Evolutionary conservation across 371 early-diverging fungal genomes (phyloP), one percentile per base, ranked within the genome.

Genomic region (Mucor circinelloides): DNA sequence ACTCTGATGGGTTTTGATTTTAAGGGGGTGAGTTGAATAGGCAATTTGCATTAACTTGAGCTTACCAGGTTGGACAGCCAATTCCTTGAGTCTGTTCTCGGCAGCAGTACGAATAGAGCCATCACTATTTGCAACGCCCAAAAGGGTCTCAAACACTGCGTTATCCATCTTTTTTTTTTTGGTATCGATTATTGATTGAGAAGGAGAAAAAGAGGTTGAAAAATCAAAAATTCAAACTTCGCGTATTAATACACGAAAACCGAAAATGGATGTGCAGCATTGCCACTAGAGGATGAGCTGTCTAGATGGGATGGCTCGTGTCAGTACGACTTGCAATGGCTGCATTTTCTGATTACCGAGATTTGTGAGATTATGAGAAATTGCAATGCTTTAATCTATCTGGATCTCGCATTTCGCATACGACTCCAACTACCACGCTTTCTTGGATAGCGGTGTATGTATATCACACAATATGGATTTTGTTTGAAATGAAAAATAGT

Each of bases 61-160:
- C 36, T 40, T 81, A 87, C 90, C 89, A 68, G 89, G 86, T 57
- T 84, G 76, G 60, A 75, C 68, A 64, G 86, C 85, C 21, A 95
- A 81, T 54, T 87, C 90, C 74, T 89, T 88, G 48, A 94, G 80
- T 44, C 78, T 77, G 55, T 81, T 75, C 76, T 95, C 95, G 30
- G 92, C 93, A 56, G 85, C 76, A 56, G 80, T 79, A 36, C 94
- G 91, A 60, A 84, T 80, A 60, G 85, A 79, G 12, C 86, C 78
- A 63, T 94, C 91, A 12, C 87, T 79, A 55, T 91, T 84, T 58
- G 93, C 82, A 3, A 89, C 89, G 52, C 84, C 78, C 69, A 90
- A 81, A 55, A 95, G 81, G 7, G 87, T 87, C 69, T 90, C 90
- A 66, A 87, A 92, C 34, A 91, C 87, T 32, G 85, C 82, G 73